These are phyloP conservation scores for Boletus sp. DNA, from an alignment of 768 basidiomycete genomes.

Conservation along the genomic window DNA sequence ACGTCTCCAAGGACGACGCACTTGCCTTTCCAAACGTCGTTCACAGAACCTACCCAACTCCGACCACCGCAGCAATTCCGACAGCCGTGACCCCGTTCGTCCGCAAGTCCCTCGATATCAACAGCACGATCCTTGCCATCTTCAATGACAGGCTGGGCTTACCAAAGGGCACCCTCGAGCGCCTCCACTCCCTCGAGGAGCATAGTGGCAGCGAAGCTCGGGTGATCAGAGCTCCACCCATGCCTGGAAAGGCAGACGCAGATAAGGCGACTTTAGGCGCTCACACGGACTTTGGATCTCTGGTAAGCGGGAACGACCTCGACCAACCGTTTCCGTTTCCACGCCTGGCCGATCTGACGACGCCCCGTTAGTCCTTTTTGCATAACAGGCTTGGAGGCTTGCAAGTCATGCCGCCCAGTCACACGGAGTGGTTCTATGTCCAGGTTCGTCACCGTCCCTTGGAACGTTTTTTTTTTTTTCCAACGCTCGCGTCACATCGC, in stretches of 20 bases:
- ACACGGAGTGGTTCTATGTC: conserved; percentile 65
- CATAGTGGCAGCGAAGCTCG: conserved; percentile 57
- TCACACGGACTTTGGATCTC: conserved; percentile 74
- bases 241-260: conserved; percentile 21
- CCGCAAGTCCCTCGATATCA: conserved; percentile 54
- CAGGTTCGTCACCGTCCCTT: conserved; percentile 36
- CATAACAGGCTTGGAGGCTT: conserved; percentile 69
- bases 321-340: too few relatives aligned
- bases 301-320: too few relatives aligned
- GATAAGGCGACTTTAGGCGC: conserved; percentile 51
- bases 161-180: conserved; percentile 43
- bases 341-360: too few relatives aligned
- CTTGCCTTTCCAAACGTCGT: conserved; percentile 53
- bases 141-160: conserved; percentile 57
- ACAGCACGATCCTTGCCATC: conserved; percentile 48
- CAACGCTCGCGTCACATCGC: too few relatives aligned
- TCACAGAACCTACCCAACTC: conserved; percentile 55
- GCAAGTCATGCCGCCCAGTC: conserved; percentile 61
- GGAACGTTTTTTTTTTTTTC: too few relatives aligned
- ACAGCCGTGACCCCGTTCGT: conserved; percentile 53
- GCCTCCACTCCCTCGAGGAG: conserved; percentile 43
- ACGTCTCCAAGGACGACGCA: conserved; percentile 66
- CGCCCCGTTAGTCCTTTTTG: conserved; percentile 69
- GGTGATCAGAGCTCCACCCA: conserved; percentile 47
- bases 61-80: conserved; percentile 49